Evolutionary conservation across 2,329 filamentous ascomycete species (phyloP), one percentile per base, ranked within the genome.

Genomic region (Endocalyx cinctus): DNA sequence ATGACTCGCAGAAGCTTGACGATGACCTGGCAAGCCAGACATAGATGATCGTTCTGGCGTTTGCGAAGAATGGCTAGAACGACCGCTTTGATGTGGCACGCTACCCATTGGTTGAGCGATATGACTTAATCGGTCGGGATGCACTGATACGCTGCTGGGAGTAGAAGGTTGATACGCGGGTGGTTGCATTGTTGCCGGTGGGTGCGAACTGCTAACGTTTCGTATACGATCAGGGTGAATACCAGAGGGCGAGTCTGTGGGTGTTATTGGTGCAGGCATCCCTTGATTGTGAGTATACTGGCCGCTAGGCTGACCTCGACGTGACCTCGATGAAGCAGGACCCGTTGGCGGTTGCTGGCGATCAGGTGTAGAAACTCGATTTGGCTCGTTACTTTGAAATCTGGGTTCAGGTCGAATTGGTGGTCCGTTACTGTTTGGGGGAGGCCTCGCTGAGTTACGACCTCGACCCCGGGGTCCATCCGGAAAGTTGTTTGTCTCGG

Each of bases 381-480:
- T 58, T 10, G 59, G 46, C 15, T 74, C 70, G 13, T 52, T 54
- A 7, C 42, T 52, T 6, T 55, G 46, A 38, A 66, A 52, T 19
- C 37, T 52, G 41, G 39, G 59, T 54, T 48, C 69, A 64, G 27
- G 57, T 51, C 28, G 58, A 57, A 45, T 59, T 66, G 39, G n/a
- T n/a, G n/a, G n/a, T n/a, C n/a, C n/a, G n/a, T n/a, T n/a, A n/a
- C n/a, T n/a, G n/a, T n/a, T n/a, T n/a, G n/a, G n/a, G n/a, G n/a
- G n/a, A n/a, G n/a, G n/a, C n/a, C n/a, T n/a, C n/a, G n/a, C n/a
- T n/a, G n/a, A n/a, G n/a, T n/a, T n/a, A n/a, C 60, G 63, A 37
- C 66, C 72, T 47, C 66, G 70, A 43, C 65, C 71, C 31, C 69
- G 67, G 12, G 77, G 75, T 2, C 74, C 77, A n/a, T 70, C 70